These are phyloP conservation scores for Calocera viscosa DNA, from an alignment of 768 basidiomycete genomes.

Conservation along the genomic window DNA sequence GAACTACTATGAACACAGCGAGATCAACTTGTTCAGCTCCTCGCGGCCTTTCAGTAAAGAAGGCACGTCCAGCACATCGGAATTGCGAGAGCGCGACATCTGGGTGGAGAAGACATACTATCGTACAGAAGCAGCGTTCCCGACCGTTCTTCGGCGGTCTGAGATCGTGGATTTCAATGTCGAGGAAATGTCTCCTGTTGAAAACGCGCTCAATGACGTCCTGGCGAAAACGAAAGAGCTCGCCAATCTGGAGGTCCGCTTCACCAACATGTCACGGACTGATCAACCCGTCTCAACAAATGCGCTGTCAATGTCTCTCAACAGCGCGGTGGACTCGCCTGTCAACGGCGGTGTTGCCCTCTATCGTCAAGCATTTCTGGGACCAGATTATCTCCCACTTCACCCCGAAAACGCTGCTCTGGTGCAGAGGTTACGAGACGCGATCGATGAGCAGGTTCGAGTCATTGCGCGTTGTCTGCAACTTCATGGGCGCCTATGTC, in stretches of 20 bases:
- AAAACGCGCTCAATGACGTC: conserved; percentile 71
- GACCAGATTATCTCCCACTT: conserved; percentile 48
- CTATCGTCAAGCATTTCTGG: conserved; percentile 68
- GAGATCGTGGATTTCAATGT: conserved; percentile 63
- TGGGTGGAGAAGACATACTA: conserved; percentile 86
- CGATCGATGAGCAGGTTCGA: conserved; percentile 74
- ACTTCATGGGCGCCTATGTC: conserved; percentile 70
- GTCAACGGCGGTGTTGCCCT: conserved; percentile 61
- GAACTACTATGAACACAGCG: conserved; percentile 82
- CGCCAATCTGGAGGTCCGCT: conserved; percentile 51
- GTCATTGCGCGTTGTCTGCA: conserved; percentile 73
- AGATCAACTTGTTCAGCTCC: conserved; percentile 67
- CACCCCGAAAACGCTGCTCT: conserved; percentile 59
- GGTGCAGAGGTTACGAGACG: conserved; percentile 56
- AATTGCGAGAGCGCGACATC: conserved; percentile 31
- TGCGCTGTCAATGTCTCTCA: conserved; percentile 72
- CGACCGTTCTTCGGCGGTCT: conserved; percentile 79
- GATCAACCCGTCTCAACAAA: conserved; percentile 62
- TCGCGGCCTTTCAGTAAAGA: conserved; percentile 55
- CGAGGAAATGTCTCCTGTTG: conserved; percentile 72
- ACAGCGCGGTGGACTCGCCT: conserved; percentile 74
- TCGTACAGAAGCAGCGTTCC: conserved; percentile 79
- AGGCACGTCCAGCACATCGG: conserved; percentile 33
- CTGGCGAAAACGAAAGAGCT: conserved; percentile 70
- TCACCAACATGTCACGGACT: conserved; percentile 66